Base-by-base conservation (phyloP, 2,329 filamentous ascomycete genomes). In the Epichloe aotearoae region DNA sequence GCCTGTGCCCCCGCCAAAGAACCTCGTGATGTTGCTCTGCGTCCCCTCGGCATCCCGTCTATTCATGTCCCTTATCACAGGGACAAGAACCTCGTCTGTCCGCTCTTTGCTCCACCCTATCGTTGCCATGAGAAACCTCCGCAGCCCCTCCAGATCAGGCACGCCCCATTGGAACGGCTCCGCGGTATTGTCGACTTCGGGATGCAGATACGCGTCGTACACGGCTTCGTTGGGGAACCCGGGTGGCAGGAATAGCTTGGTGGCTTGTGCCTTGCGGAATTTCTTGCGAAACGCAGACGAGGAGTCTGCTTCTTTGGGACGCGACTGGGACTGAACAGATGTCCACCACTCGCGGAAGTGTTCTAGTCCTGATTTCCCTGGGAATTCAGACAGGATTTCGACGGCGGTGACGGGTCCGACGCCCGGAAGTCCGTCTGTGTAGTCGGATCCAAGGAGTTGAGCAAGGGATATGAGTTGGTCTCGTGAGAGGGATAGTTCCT, bases 51-150 rank as follows among this genome's bases (percentile, higher is more conserved):
- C 75, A 56, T 88, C 86, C 39, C 93, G 77, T 4, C 81, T 79
- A 64, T 97, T 97, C 86, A 98, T 95, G 61, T 98, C 93, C 51
- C 83, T 78, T 55, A 98, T 93, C 1, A 98, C 94, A 0, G 93
- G 93, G 1, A 98, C 88, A 2, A 98, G 77, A 2, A 98, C 86
- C 66, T 98, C 93, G 61, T 98, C 93, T 0, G 91, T 97, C 7
- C 89, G 76, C 66, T 97, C 91, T 64, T 86, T 83, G 50, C 76
- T 82, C 93, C 93, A 98, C 0, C 93, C 93, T 58, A 98, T 88
- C 2, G 91, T 96, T 1, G 79, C 73, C 86, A 94, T 95, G 38
- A 98, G 73, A 61, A 93, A 98, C 26, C 76, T 74, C 6, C 94
- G 73, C 54, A 98, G 70, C 0, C 88, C 87, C 54, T 93, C 87